Conservation (phyloP, 2,329 filamentous ascomycete species). For the Fusarium foetens region DNA sequence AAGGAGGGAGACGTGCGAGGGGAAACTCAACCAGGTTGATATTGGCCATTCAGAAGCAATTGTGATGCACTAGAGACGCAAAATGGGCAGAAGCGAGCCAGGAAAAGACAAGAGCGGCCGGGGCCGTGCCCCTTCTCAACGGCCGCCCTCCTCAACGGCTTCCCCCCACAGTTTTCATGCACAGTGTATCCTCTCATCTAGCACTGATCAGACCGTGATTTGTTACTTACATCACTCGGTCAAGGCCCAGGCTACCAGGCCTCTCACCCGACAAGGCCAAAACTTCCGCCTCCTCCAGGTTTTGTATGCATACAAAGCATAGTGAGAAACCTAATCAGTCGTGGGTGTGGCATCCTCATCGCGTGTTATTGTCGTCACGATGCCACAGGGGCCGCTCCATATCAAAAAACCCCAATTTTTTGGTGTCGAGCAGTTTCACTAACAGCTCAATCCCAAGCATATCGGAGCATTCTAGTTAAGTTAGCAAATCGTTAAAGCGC, state of each 20-base stretch:
- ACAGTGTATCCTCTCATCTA: constrained; percentile 15
- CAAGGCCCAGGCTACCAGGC: constrained; percentile 23
- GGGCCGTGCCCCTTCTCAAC: constrained; percentile 46
- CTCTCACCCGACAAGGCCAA: constrained; percentile 5
- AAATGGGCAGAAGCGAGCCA: constrained; percentile 34
- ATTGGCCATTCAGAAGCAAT: constrained; percentile 22
- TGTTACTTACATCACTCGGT: constrained; percentile 25
- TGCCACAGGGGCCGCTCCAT: constrained; percentile 29
- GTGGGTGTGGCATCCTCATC: constrained; percentile 39
- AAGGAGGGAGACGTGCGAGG: constrained; percentile 34
- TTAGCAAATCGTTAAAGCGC: constrained; percentile 10
- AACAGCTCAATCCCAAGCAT: constrained; percentile 9
- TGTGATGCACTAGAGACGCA: constrained; percentile 31
- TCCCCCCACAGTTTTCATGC: constrained; percentile 34
- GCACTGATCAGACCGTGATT: constrained; percentile 28
- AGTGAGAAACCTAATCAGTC: constrained; percentile 44
- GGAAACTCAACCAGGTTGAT: constrained; percentile 15
- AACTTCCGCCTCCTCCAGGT: constrained; percentile 38
- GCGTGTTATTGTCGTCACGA: constrained; percentile 45
- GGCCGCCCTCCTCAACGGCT: constrained; percentile 44
- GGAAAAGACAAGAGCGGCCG: constrained; percentile 41
- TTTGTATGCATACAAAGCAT: constrained; percentile 43
- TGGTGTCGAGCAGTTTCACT: constrained; percentile 9
- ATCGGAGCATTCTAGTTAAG: constrained; percentile 3
- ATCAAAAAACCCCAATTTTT: constrained; percentile 20